A percentile compares a stretch with the other conserved stretches of the same genome.
These are phyloP conservation scores for Madurella fahalii DNA, from an alignment of 2,329 filamentous ascomycete species.

Conservation along the genomic window DNA sequence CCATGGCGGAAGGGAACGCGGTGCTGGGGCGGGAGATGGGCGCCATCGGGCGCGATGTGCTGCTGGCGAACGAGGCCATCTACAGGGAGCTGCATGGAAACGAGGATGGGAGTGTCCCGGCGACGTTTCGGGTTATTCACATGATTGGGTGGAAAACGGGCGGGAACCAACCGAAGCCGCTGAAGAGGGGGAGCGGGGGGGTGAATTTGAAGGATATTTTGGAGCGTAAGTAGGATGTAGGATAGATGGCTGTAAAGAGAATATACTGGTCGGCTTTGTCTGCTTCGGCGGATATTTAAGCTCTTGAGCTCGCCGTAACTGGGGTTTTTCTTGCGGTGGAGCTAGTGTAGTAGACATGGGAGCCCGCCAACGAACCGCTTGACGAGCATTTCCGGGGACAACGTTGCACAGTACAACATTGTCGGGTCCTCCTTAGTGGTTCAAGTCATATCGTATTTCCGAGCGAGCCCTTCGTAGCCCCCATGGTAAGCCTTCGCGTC, in stretches of 20 bases:
- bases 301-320: too few relatives aligned
- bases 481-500: slow-evolving; percentile 1
- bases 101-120: slow-evolving; percentile 70
- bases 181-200: slow-evolving; percentile 79
- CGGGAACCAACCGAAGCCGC: slow-evolving; percentile 70
- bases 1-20: slow-evolving; percentile 94
- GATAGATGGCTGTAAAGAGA: background rate
- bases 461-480: background rate
- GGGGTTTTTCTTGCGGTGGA: too few relatives aligned
- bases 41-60: slow-evolving; percentile 71
- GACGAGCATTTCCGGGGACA: too few relatives aligned
- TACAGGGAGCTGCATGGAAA: slow-evolving; percentile 86
- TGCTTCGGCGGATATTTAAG: too few relatives aligned
- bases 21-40: slow-evolving; percentile 81
- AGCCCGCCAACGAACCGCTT: too few relatives aligned
- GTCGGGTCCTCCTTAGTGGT: background rate
- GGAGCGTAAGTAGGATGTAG: slow-evolving; percentile 39
- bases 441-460: background rate
- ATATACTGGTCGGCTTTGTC: background rate
- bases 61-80: slow-evolving; percentile 83
- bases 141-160: slow-evolving; percentile 99
- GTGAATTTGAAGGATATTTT: slow-evolving; percentile 82
- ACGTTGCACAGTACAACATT: too few relatives aligned
- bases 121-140: slow-evolving; percentile 92
- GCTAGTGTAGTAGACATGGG: too few relatives aligned